Evolutionary conservation across 1,284 basidiomycete genomes (phyloP), one percentile per base, ranked within the genome.

Genomic region (Mixia osmundae): DNA sequence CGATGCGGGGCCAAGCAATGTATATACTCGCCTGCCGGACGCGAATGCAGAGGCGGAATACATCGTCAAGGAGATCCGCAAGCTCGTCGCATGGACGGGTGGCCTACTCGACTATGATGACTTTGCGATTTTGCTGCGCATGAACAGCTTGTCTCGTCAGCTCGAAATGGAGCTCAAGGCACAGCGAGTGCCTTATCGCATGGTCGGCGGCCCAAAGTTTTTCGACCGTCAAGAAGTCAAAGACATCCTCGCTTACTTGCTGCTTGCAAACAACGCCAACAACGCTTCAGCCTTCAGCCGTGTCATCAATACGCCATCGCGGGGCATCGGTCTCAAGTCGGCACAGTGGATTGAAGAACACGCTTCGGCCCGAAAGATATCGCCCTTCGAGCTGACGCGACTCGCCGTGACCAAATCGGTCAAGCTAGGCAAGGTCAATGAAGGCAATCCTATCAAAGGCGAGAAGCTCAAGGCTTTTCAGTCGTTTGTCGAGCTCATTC

Each of bases 151-250:
- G 3, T 83, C 78, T 0, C 68, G 82, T 21, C 60, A 63, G 0
- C 65, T 89, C 30, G 83, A 89, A 57, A 66, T 65, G 11, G 71
- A 73, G 1, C 55, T 91, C 15, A 76, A 80, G 52, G 71, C 68
- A 41, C 69, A 72, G 44, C 66, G 70, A 21, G 76, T 91, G 30
- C 79, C 80, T 0, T 71, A 67, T 48, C 61, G 71, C 31, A 66
- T 89, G 35, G 63, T 89, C 7, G 74, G 71, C 11, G 79, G 79
- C 0, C 71, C 76, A 53, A 77, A 74, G 53, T 85, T 85, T 65
- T 87, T 85, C 50, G 77, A 85, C 44, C 71, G 80, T 6, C 55
- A 68, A 45, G 77, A 79, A 61, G 71, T 69, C 52, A 85, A 83
- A 58, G 79, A 85, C 53, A 47, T 87, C 16, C 58, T 89, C n/a